Evolutionary conservation across 179 eudicot species (phyloP), one percentile per base, ranked within the genome.

Genomic region (Carnegiea gigantea): DNA sequence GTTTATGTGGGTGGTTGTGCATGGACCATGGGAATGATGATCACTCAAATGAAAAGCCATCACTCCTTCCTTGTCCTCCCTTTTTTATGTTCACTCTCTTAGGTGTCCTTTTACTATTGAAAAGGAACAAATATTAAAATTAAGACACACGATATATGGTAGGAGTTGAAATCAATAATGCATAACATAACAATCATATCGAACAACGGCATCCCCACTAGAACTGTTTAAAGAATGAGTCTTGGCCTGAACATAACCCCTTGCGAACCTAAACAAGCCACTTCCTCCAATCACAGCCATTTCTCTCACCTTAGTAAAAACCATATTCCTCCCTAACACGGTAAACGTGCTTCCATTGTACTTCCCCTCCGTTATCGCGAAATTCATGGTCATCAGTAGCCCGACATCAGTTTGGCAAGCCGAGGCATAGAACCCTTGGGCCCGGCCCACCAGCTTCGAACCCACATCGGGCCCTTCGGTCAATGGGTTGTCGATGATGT

Each of bases 401-500:
- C 85, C 85, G 4, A 82, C 0, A 9, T 80, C 82, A 2, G 48
- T 18, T 24, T 74, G 80, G 36, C 78, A 53, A 0, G 82, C 86
- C 46, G 86, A 26, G 2, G 77, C 81, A 18, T 85, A 86, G n/a
- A 86, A 53, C 17, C 86, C 88, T 38, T 86, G 84, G 43, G 86
- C 86, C 33, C 82, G 67, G 4, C 88, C 88, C 20, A 83, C 79
- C 0, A 67, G 28, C 75, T 83, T 74, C 21, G 90, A 90, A 4
- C 49, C 44, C n/a, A 73, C 10, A 0, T 82, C 82, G 0, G 87
- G 89, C 33, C 87, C 88, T 24, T 46, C 73, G 0, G 90, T 86
- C 33, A 88, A 23, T 7, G 87, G 81, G 78, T 89, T 81, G 28
- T 89, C 91, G 1, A 86, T 81, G 86, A 89, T 87, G 48, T 30